These are phyloP conservation scores for Cladorrhinum sp. DNA, from an alignment of 2,329 filamentous ascomycete genomes.

Conservation along the genomic window DNA sequence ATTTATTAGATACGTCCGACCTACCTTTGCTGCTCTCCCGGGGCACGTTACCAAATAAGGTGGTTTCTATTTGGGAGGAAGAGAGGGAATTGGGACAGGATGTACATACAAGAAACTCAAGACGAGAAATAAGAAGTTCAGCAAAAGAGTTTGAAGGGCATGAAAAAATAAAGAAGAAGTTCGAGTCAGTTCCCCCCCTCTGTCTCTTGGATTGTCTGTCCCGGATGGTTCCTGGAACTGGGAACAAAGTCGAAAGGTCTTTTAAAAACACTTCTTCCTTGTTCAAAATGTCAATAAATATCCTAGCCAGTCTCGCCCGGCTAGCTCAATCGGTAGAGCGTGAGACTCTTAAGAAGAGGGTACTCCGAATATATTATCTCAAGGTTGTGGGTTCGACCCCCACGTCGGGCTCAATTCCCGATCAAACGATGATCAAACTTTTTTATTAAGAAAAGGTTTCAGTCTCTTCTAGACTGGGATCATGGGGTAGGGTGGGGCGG, in stretches of 20 bases:
- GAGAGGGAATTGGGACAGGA: background rate
- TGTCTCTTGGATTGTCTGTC: too few species aligned
- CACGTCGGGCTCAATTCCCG: background rate
- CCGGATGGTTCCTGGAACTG: too few species aligned
- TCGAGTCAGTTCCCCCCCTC: too few species aligned
- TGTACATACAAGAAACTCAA: background rate
- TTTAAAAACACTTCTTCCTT: too few species aligned
- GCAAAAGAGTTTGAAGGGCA: background rate
- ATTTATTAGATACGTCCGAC: constrained; percentile 67
- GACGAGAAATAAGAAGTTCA: background rate
- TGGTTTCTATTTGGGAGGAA: background rate
- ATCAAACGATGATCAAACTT: too few species aligned
- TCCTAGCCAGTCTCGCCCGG: constrained; percentile 39
- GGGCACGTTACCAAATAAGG: constrained; percentile 50
- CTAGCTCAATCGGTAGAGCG: constrained; percentile 71
- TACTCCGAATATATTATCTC: background rate
- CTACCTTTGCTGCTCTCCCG: constrained; percentile 75
- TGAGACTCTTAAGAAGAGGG: constrained; percentile 59
- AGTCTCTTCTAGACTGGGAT: too few species aligned
- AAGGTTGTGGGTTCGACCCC: too few species aligned
- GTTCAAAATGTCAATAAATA: background rate
- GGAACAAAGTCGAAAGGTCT: too few species aligned
- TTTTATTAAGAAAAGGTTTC: too few species aligned
- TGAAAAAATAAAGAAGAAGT: background rate
- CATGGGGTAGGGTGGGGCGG: too few species aligned